A percentile compares a stretch with the other conserved stretches of the same genome.
These are phyloP conservation scores for Saccharum hybrid DNA, from an alignment of 202 grass and related monocot species.

Conservation along the genomic window DNA sequence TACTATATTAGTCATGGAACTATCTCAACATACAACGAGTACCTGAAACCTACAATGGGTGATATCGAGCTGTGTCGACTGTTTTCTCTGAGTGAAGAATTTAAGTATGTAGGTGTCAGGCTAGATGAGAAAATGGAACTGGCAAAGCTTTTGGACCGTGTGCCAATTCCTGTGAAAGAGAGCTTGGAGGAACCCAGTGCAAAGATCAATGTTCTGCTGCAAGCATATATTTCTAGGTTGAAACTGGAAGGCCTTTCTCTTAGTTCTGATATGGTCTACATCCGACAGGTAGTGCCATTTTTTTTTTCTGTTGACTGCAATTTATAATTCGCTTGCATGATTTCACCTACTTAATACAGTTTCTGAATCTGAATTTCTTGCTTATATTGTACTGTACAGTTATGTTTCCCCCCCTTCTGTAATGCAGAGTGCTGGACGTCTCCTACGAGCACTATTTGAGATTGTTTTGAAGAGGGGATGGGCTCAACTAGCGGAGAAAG, in stretches of 20 bases:
- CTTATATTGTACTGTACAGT: slow-evolving; percentile 32
- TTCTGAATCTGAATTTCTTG: slow-evolving; percentile 38
- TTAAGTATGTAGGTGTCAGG: slow-evolving; percentile 79
- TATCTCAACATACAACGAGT: slow-evolving; percentile 87
- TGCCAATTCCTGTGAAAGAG: slow-evolving; percentile 95
- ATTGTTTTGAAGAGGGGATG: slow-evolving; percentile 91
- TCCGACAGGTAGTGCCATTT: slow-evolving; percentile 60
- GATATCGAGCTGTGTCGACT: slow-evolving; percentile 85
- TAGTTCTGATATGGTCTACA: slow-evolving; percentile 89
- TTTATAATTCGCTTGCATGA: slow-evolving; percentile 29
- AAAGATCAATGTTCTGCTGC: slow-evolving; percentile 91
- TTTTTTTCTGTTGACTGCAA: slow-evolving; percentile 10
- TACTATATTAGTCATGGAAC: slow-evolving; percentile 92
- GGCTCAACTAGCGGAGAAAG: slow-evolving; percentile 89
- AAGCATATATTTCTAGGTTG: slow-evolving; percentile 84
- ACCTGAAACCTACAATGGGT: slow-evolving; percentile 89
- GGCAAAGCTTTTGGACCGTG: slow-evolving; percentile 25
- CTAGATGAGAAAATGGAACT: slow-evolving; percentile 88
- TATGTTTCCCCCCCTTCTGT: slow-evolving; percentile 41
- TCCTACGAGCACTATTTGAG: slow-evolving; percentile 78
- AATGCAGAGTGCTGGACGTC: slow-evolving; percentile 84
- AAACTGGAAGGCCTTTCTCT: slow-evolving; percentile 88
- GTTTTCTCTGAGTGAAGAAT: slow-evolving; percentile 92
- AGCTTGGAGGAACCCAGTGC: slow-evolving; percentile 88
- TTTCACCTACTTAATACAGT: slow-evolving; percentile 30